Conservation (phyloP, 1,139 yeast genomes). For the Arxiozyma heterogenica region DNA sequence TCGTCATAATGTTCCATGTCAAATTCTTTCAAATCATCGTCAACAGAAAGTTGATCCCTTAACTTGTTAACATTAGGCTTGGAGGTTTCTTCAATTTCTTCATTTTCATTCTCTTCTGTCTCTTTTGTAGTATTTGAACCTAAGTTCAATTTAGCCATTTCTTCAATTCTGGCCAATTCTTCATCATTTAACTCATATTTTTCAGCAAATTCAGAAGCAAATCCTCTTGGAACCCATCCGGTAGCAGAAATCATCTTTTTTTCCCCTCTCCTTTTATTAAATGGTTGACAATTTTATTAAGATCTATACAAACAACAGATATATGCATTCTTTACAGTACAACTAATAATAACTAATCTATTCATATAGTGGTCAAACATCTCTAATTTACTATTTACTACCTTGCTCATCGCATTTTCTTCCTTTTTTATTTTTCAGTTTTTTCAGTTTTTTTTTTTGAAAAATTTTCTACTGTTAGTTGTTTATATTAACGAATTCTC, state of each 20-base stretch:
- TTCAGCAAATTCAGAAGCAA: conserved; percentile 86
- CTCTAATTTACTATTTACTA: no score
- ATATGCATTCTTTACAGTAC: not conserved
- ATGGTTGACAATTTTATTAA: not conserved
- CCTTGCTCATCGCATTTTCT: not conserved
- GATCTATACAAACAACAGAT: not conserved
- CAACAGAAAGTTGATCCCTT: conserved; percentile 49
- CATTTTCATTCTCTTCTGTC: conserved; percentile 18
- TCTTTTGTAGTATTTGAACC: conserved; percentile 59
- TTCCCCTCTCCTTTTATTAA: not conserved
- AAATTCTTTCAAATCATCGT: conserved; percentile 81
- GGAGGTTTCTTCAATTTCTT: conserved; percentile 22
- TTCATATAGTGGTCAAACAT: not conserved
- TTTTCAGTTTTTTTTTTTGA: not conserved
- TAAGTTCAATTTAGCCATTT: conserved; percentile 75
- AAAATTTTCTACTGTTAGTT: conserved; percentile 1
- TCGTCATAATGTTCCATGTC: conserved; percentile 79
- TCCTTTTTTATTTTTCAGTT: not conserved
- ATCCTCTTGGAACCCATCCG: conserved; percentile 95
- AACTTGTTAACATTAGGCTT: conserved; percentile 24
- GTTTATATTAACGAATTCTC: not conserved
- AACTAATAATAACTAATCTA: no score
- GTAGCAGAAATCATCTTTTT: conserved; percentile 75
- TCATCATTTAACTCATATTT: conserved; percentile 82
- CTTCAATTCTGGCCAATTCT: conserved; percentile 84